Base-by-base conservation (phyloP, 331 rosid species). In the Pyracantha coccinea region DNA sequence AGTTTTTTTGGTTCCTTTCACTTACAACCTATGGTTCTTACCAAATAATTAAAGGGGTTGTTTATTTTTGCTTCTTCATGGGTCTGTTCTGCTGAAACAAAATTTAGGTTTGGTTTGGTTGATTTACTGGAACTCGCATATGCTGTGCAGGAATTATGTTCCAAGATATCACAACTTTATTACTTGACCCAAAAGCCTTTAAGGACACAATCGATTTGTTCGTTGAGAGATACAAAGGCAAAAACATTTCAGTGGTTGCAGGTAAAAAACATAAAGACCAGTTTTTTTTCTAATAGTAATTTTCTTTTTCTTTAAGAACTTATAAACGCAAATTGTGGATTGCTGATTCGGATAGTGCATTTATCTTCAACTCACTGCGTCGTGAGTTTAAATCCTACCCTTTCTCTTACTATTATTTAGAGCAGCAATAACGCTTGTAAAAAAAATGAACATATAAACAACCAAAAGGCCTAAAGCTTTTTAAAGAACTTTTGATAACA, bases 201-300 rank as follows among this genome's bases (percentile, higher is more conserved):
- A 94, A 92, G 87, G 99, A 92, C 85, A 86, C 97, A 8, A 80
- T 92, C 59, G 97, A 94, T 60, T 83, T 94, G 88, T 94, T 94
- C 81, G 92, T 94, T 2, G 97, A 94, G 85, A 88, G 96, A n/a
- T 94, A 90, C 87, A 88, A 92, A 75, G 93, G 87, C 75, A 87
- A 94, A 83, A 89, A 92, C 75, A 94, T 92, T 80, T 85, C 96
- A 17, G 97, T 94, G 63, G 97, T 94, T 80, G 99, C 99, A 86
- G 99, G 99, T 95, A 83, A 82, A 60, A 3, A 27, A 13, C 3
- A 53, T 24, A 41, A 53, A 20, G 15, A 29, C 3, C 24, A 15
- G 73, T 13, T n/a, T 23, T 72, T 38, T 21, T 8, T 27, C 45
- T 41, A 41, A 1, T 41, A 41, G 50, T 12, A 41, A 41, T 72